phyloP scores from a whole-genome alignment of 768 basidiomycete species.

The Amanita rubescens region DNA sequence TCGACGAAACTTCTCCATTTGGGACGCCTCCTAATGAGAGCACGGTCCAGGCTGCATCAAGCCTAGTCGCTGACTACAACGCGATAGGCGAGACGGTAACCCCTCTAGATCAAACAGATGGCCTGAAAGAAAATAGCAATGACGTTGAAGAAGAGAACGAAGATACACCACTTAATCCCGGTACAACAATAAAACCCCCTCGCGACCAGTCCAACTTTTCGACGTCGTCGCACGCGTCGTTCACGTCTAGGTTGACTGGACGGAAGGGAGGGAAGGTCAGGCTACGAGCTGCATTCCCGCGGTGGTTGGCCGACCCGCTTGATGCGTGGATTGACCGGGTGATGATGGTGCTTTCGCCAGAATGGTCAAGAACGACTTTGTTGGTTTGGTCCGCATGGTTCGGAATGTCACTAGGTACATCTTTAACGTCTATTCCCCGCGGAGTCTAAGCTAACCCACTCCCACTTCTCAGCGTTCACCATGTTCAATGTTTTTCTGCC shows the following conservation, averaged over 20 bases:
- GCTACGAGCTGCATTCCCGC: conserved; percentile 5
- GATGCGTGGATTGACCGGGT: conserved; percentile 65
- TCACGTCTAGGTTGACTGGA: background rate
- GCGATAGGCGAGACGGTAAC: conserved; percentile 8
- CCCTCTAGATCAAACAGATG: background rate
- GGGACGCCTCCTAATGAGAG: background rate
- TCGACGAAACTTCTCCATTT: conserved; percentile 3
- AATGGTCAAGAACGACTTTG: conserved; percentile 72
- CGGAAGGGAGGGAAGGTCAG: background rate
- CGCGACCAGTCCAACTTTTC: background rate
- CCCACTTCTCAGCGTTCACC: conserved; percentile 53
- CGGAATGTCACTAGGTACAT: conserved; percentile 66
- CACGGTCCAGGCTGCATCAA: background rate
- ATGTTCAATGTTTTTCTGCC: conserved; percentile 94
- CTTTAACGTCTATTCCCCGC: background rate
- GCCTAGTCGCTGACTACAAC: conserved; percentile 9
- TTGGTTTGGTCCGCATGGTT: conserved; percentile 78
- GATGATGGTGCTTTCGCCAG: conserved; percentile 60
- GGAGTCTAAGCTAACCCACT: background rate
- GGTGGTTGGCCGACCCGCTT: conserved; percentile 50
- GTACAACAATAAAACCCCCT: background rate
- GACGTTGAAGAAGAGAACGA: background rate
- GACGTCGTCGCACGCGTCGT: background rate
- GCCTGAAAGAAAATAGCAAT: background rate
- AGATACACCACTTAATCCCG: conserved; percentile 4